Conservation (phyloP, 495 filamentous ascomycete species). For the Aspergillus baeticus region DNA sequence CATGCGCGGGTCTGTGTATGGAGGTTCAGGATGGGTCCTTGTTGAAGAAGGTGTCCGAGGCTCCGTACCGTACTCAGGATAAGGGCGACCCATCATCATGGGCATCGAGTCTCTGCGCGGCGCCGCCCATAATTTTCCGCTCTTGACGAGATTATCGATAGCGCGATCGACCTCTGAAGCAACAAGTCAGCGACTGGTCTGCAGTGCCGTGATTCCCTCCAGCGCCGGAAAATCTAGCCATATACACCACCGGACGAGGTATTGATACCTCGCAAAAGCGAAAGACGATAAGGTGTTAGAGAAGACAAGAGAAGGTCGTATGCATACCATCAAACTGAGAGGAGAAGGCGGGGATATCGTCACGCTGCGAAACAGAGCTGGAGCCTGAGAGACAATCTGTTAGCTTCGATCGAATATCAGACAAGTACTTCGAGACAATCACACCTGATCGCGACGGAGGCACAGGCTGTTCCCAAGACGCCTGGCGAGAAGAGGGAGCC, state of each 20-base stretch:
- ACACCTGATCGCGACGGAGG: conserved; percentile 87
- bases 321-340: conserved; percentile 87
- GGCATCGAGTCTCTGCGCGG: conserved; percentile 86
- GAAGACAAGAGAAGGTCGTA: conserved; percentile 1
- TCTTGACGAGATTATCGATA: conserved; percentile 92
- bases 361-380: conserved; percentile 71
- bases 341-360: conserved; percentile 77
- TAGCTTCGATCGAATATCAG: background rate
- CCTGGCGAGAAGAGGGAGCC: conserved; percentile 58
- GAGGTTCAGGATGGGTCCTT: conserved; percentile 23
- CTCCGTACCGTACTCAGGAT: conserved; percentile 56
- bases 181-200: conserved; percentile 25
- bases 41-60: conserved; percentile 9
- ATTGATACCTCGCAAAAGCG: background rate
- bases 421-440: conserved; percentile 11
- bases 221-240: background rate
- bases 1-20: conserved; percentile 47
- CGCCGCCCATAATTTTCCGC: conserved; percentile 83
- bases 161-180: conserved; percentile 91
- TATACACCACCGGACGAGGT: background rate
- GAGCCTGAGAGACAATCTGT: conserved; percentile 55
- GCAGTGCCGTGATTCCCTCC: background rate
- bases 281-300: background rate
- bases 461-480: conserved; percentile 79
- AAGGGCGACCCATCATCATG: conserved; percentile 62